phyloP scores from a whole-genome alignment of 78 protist genomes.

The Capsaspora owczarzaki region DNA sequence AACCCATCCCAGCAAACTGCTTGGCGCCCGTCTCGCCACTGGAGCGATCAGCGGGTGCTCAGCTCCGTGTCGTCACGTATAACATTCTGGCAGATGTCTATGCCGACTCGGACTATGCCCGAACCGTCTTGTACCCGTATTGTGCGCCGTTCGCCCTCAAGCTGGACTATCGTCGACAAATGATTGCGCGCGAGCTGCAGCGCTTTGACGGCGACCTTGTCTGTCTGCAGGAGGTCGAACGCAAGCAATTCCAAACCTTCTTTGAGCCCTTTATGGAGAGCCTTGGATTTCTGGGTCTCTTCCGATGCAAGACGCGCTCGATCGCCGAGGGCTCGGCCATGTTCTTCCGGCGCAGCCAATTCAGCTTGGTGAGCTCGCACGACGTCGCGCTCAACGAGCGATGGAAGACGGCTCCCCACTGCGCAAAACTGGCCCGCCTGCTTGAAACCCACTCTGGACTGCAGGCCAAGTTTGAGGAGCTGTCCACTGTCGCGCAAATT shows the following conservation, averaged over 20 bases:
- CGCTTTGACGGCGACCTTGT: neutral
- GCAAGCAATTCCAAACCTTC: neutral
- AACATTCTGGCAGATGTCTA: neutral
- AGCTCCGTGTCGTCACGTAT: neutral
- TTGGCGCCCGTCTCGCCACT: too few species aligned
- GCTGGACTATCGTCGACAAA: neutral
- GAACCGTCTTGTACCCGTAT: neutral
- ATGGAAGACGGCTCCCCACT: neutral
- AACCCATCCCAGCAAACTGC: too few species aligned
- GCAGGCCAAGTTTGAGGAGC: neutral
- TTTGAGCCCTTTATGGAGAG: neutral
- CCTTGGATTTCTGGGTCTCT: neutral
- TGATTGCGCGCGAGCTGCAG: neutral
- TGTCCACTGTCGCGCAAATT: neutral
- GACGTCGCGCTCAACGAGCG: neutral
- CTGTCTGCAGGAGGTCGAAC: neutral
- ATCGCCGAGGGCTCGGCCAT: neutral
- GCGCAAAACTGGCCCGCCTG: neutral
- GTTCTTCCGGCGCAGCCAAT: neutral
- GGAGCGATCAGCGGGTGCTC: too few species aligned
- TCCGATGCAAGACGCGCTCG: neutral
- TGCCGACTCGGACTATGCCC: neutral
- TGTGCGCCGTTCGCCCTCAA: neutral
- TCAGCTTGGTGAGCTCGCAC: neutral
- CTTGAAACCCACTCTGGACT: neutral